Base-by-base conservation (phyloP, 2,329 filamentous ascomycete genomes). In the Beauveria caledonica region DNA sequence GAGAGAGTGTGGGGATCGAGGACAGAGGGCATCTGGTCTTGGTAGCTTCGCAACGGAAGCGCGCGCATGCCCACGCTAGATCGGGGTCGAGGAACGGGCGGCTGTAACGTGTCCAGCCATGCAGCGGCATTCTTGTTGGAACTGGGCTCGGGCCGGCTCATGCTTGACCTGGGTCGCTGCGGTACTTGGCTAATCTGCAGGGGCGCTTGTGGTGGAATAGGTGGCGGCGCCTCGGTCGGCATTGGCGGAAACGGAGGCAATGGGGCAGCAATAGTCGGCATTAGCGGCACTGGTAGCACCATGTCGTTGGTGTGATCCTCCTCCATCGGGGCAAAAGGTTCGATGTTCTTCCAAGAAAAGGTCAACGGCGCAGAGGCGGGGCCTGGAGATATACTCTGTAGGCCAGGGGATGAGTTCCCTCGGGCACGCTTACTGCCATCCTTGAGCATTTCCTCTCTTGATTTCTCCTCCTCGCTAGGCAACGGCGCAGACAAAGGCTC, bases 341-440 rank as follows among this genome's bases (percentile, higher is more conserved):
- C 55, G 17, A 51, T 25, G 21, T 80, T 77, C 9, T 77, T 75
- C 83, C 85, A 88, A 1, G 81, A 80, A 60, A 84, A 82, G 57
- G 76, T 84, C 9, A 84, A 83, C 1, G 86, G 86, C 2, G 86
- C 86, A 2, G 86, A 88, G 0, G 85, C 86, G 11, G 86, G 86
- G 0, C 86, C 86, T 0, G 85, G 81, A 1, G 82, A 82, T 21
- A 86, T 77, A 3, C 77, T 70, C 42, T 80, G 78, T 9, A 74
- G 67, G 33, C 73, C 76, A 0, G 83, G 77, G 3, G 80, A 82
- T 2, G 82, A 85, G 64, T 80, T 81, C 1, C 79, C 80, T 52
- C 82, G 75, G 4, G 74, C 73, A 60, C 81, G 78, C 23, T 72
- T 74, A 1, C 76, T 76, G 58, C 75, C 79, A 27, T 74, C 27